Conservation (phyloP, 2,329 filamentous ascomycete genomes). For the Colletotrichum limetticola region DNA sequence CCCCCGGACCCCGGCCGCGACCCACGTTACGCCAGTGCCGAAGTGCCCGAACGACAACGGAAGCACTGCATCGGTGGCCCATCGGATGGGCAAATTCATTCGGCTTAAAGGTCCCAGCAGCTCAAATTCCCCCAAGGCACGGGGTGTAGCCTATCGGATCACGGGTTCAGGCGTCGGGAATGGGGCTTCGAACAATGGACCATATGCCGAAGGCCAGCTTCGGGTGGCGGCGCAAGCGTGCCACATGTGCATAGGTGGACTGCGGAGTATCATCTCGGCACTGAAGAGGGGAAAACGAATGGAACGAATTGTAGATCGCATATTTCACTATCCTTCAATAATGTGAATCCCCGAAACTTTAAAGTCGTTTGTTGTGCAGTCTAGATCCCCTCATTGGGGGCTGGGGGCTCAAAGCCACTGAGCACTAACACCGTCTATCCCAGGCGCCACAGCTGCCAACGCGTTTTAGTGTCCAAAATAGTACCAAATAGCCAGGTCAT, state of each 20-base stretch:
- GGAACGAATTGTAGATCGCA: neutral
- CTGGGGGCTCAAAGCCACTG: neutral
- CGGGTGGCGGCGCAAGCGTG: slow-evolving; percentile 2
- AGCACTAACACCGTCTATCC: neutral
- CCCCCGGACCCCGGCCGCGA: neutral
- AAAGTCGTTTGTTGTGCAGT: neutral
- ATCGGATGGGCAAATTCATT: neutral
- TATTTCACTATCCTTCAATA: neutral
- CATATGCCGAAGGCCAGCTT: slow-evolving; percentile 4
- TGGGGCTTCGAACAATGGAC: neutral
- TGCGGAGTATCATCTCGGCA: neutral
- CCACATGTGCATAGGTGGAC: neutral
- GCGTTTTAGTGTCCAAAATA: neutral
- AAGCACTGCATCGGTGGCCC: neutral
- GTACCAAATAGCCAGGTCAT: neutral
- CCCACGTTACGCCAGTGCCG: neutral
- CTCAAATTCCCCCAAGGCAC: neutral
- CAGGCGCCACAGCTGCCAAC: neutral
- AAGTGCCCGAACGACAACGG: neutral
- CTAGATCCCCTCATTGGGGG: neutral
- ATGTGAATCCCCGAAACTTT: neutral
- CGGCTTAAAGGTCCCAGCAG: neutral
- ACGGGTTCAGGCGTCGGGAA: slow-evolving; percentile 11
- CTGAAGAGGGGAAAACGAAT: neutral
- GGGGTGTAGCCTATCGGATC: neutral